Evolutionary conservation across 2,329 filamentous ascomycete genomes (phyloP).

Genomic region (Xylariaceae sp.): DNA sequence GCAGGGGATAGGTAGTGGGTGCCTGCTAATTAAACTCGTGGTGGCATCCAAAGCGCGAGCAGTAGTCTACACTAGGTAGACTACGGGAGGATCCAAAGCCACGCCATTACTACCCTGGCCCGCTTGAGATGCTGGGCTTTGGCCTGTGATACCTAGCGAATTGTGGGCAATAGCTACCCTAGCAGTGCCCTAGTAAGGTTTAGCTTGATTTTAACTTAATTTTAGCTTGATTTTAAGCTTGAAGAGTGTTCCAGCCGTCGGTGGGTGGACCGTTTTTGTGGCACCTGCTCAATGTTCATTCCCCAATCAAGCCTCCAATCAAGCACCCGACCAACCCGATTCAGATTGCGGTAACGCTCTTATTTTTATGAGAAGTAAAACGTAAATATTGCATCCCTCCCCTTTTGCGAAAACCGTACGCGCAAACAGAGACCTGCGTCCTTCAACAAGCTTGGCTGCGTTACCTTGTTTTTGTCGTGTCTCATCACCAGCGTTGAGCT

Average conservation of each 20-base stretch:
- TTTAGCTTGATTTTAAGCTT: constrained; percentile 8
- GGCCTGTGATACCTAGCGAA: constrained; percentile 7
- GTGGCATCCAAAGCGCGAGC: neutral
- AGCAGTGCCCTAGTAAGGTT: too few species aligned
- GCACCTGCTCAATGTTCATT: constrained; percentile 10
- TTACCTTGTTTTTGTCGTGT: constrained; percentile 3
- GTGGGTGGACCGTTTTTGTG: constrained; percentile 13
- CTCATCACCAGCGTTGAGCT: constrained; percentile 6
- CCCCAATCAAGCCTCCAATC: constrained; percentile 13
- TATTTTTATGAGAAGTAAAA: constrained; percentile 9
- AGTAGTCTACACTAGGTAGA: constrained; percentile 2
- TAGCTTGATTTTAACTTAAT: too few species aligned
- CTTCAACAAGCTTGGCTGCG: neutral
- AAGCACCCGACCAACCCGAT: constrained; percentile 10
- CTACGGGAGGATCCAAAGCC: constrained; percentile 3
- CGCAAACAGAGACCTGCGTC: constrained; percentile 6
- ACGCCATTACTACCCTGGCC: constrained; percentile 14
- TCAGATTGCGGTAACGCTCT: constrained; percentile 12
- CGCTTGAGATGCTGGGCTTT: neutral
- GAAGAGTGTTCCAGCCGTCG: neutral
- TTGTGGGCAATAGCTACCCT: neutral
- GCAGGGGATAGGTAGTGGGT: too few species aligned
- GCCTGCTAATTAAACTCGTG: constrained; percentile 15
- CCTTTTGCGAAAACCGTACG: neutral
- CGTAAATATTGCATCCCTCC: neutral